phyloP scores from a whole-genome alignment of 2,329 filamentous ascomycete species.

The Fonsecaea pedrosoi region DNA sequence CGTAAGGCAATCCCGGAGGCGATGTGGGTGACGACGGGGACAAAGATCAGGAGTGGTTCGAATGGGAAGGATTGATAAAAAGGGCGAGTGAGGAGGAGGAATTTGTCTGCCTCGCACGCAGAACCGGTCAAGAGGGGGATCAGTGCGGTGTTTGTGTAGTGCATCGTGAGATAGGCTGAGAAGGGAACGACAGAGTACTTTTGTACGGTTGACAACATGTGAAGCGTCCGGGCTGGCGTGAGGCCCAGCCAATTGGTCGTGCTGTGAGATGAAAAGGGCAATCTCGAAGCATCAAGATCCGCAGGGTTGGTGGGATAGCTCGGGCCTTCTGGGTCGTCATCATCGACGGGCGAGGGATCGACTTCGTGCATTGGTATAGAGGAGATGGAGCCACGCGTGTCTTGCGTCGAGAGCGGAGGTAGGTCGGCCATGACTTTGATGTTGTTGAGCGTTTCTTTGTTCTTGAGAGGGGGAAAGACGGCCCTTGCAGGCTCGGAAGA shows the following conservation, averaged over 20 bases:
- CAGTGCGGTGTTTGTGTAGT: slow-evolving; percentile 80
- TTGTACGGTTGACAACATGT: slow-evolving; percentile 71
- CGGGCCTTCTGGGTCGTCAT: slow-evolving; percentile 48
- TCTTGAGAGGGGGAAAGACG: no score
- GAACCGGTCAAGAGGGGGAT: slow-evolving; percentile 77
- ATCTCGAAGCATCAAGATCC: slow-evolving; percentile 47
- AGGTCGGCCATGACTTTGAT: slow-evolving; percentile 24
- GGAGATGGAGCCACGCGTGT: slow-evolving; percentile 47
- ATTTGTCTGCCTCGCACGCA: slow-evolving; percentile 77
- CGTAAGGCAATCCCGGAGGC: slow-evolving; percentile 78
- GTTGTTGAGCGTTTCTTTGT: not conserved
- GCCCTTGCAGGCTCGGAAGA: no score
- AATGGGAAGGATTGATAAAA: slow-evolving; percentile 85
- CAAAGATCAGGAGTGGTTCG: slow-evolving; percentile 78
- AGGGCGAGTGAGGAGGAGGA: slow-evolving; percentile 87
- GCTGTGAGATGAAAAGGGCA: slow-evolving; percentile 38
- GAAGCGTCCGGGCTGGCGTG: slow-evolving; percentile 27
- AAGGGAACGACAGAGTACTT: slow-evolving; percentile 89
- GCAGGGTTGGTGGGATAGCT: slow-evolving; percentile 57
- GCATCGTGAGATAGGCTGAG: slow-evolving; percentile 75
- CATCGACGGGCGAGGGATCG: slow-evolving; percentile 80
- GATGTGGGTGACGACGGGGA: slow-evolving; percentile 78
- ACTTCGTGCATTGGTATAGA: slow-evolving; percentile 74
- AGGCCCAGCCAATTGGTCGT: slow-evolving; percentile 52
- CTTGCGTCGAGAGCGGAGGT: slow-evolving; percentile 28